These are phyloP conservation scores for Murraya paniculata DNA, from an alignment of 345 rosid genomes.

Conservation along the genomic window DNA sequence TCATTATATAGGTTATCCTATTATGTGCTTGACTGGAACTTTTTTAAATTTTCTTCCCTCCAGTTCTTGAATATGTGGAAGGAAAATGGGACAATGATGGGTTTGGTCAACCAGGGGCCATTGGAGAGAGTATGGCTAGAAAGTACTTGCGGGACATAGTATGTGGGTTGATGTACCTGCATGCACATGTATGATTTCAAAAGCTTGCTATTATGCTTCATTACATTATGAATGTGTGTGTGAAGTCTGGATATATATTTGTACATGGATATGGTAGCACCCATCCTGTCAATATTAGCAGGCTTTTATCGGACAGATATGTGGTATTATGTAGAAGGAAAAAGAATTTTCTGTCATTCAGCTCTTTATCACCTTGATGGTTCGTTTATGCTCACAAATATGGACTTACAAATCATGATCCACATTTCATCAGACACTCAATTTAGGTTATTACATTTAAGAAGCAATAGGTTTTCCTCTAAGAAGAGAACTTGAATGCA, in stretches of 20 bases:
- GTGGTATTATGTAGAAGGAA: not conserved
- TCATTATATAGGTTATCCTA: not conserved
- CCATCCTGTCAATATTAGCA: not conserved
- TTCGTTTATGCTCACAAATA: not conserved
- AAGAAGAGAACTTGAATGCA: not conserved
- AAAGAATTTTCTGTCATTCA: not conserved
- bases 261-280: not conserved
- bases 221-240: not conserved
- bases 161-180: conserved; percentile 91
- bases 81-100: conserved; percentile 76
- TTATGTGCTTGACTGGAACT: conserved; percentile 13
- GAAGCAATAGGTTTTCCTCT: not conserved
- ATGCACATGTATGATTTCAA: conserved; percentile 70
- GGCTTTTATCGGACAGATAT: not conserved
- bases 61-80: conserved; percentile 96
- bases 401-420: not conserved
- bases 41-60: conserved; percentile 4
- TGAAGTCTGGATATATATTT: not conserved
- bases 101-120: conserved; percentile 56
- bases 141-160: conserved; percentile 83
- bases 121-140: conserved; percentile 79
- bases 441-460: not conserved
- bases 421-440: not conserved
- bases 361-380: not conserved
- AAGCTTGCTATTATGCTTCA: not conserved